These are phyloP conservation scores for Paralagenidium karlingii DNA, from an alignment of 352 stramenopile species.

Conservation along the genomic window DNA sequence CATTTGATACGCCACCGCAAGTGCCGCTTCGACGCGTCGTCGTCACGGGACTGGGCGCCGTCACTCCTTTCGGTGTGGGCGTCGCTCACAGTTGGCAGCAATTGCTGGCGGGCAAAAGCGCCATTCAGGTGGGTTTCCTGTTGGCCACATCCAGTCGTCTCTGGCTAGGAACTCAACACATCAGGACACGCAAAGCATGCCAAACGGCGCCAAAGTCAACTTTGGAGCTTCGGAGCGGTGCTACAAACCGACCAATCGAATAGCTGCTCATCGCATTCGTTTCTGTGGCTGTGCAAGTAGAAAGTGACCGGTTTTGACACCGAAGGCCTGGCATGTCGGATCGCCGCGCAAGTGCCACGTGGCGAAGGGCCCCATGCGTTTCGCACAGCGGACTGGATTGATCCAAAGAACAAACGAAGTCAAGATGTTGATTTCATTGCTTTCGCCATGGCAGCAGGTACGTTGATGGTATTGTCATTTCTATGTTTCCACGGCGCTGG, in stretches of 20 bases:
- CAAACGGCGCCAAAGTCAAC: too few species aligned
- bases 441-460: conserved; percentile 71
- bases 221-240: too few species aligned
- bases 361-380: conserved; percentile 33
- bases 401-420: conserved; percentile 45
- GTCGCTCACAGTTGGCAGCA: conserved; percentile 71
- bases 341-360: conserved; percentile 59
- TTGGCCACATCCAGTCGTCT: neutral
- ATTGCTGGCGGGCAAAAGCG: conserved; percentile 65
- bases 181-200: too few species aligned
- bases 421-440: conserved; percentile 81
- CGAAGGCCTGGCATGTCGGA: conserved; percentile 45
- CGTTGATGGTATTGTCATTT: neutral
- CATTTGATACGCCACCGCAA: conserved; percentile 41
- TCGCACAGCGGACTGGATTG: conserved; percentile 50
- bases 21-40: conserved; percentile 74
- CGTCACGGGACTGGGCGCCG: conserved; percentile 83
- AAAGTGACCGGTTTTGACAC: conserved; percentile 39
- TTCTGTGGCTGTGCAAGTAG: conserved; percentile 9
- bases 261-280: neutral
- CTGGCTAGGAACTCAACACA: too few species aligned
- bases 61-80: conserved; percentile 85
- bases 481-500: too few species aligned
- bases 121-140: conserved; percentile 30
- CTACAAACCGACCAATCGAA: neutral